Base-by-base conservation (phyloP, 2,329 filamentous ascomycete genomes). In the Nothopassalora personata region DNA sequence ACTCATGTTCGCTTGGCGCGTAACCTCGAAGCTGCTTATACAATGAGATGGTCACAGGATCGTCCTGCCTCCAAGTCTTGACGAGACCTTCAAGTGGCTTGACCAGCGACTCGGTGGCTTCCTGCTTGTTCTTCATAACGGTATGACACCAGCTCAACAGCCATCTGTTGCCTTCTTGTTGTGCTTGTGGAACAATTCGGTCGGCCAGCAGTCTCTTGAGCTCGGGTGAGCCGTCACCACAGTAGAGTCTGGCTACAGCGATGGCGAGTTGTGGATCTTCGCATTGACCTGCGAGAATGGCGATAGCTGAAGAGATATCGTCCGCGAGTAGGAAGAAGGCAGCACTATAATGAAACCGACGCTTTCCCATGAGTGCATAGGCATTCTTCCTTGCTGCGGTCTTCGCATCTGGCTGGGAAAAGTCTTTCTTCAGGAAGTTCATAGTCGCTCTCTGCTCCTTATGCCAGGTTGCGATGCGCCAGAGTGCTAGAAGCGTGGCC, bases 61-160 rank as follows among this genome's bases (percentile, higher is more conserved):
- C 94, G 67, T 97, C 93, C 0, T 91, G 84, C 56, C 92, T 79
- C 64, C 87, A 87, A 8, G 36, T 61, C 53, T 94, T 76, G 1
- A 96, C 80, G 10, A 49, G 46, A 0, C 84, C 85, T 62, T 89
- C 86, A 0, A 96, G 83, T 0, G 92, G 91, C 54, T 59, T 60
- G 15, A 74, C 88, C 3, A 99, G 79, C 6, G 88, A 86, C 54
- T 90, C 85, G 6, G 97, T 91, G 5, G 93, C 89, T 80, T 91
- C 89, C 65, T 95, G 89, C 60, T 87, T 85, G 62, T 89, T 83
- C 39, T 86, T 86, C 5, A 97, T 80, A 81, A 96, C 90, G 88
- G 91, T 96, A 71, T 96, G 96, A 2, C 90, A 90, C 94, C 94
- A 99, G 0, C 89, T 94, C 10, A 92, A 90, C 59, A 96, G 83